Conservation (phyloP, 2,329 filamentous ascomycete species). For the Sporothrix mexicana region DNA sequence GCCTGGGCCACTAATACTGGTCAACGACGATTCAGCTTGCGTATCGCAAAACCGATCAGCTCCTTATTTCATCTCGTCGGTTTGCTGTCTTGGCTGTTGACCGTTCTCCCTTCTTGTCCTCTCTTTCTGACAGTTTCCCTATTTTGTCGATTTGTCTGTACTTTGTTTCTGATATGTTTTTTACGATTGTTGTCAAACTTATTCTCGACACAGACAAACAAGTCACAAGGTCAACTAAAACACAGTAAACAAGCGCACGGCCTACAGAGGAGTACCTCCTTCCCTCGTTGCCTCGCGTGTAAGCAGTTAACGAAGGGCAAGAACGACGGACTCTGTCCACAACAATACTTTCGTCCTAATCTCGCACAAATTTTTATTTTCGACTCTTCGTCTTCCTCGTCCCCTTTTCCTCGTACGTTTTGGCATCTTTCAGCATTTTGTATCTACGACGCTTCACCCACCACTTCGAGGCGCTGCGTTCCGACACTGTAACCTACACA, state of each 20-base stretch:
- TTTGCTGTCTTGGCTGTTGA: background rate
- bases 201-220: background rate
- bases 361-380: background rate
- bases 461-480: slow-evolving; percentile 2
- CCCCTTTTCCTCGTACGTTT: background rate
- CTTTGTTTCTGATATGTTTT: background rate
- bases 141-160: background rate
- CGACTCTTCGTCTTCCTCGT: background rate
- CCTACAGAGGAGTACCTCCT: slow-evolving; percentile 4
- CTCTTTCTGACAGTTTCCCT: background rate
- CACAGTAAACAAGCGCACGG: slow-evolving; percentile 18
- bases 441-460: background rate
- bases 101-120: background rate
- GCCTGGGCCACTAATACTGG: slow-evolving; percentile 22
- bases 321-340: background rate
- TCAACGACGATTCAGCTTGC: background rate
- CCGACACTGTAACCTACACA: background rate
- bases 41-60: background rate
- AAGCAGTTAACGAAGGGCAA: background rate
- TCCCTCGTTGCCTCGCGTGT: background rate
- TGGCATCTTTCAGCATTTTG: background rate
- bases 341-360: background rate
- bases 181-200: background rate
- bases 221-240: background rate
- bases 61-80: slow-evolving; percentile 21